Conservation (phyloP, 2,329 filamentous ascomycete genomes). For the Didymosphaeria variabile region DNA sequence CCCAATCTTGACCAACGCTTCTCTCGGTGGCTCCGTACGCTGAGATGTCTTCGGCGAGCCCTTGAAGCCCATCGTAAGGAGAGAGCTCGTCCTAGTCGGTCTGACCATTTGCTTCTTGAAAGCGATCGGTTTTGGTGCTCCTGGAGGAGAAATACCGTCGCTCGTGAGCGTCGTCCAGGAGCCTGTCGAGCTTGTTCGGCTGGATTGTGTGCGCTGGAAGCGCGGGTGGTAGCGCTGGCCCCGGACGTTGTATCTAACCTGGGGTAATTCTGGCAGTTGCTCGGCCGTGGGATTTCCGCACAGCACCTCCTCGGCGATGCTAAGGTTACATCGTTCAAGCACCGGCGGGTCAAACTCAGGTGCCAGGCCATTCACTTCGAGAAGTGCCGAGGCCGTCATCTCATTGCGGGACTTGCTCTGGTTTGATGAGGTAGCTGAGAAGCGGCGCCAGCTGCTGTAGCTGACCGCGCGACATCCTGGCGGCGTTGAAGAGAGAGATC, state of each 20-base stretch:
- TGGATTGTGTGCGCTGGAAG: not conserved
- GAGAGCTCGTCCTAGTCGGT: constrained; percentile 16
- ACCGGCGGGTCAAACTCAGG: constrained; percentile 26
- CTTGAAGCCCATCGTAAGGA: constrained; percentile 24
- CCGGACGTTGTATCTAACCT: not conserved
- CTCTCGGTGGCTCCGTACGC: not conserved
- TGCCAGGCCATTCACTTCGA: constrained; percentile 7
- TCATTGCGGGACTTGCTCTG: constrained; percentile 14
- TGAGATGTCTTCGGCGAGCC: not conserved
- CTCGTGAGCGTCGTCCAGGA: constrained; percentile 13
- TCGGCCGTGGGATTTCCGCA: not conserved
- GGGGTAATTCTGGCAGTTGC: not conserved
- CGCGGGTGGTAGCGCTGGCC: not conserved
- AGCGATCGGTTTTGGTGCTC: constrained; percentile 9
- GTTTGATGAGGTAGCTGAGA: constrained; percentile 4
- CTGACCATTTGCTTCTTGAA: constrained; percentile 21
- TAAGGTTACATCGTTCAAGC: constrained; percentile 20
- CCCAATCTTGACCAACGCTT: constrained; percentile 11
- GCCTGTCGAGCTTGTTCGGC: constrained; percentile 2
- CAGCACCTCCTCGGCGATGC: constrained; percentile 8
- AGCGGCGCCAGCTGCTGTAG: constrained; percentile 20
- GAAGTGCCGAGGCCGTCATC: constrained; percentile 22
- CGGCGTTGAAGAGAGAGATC: constrained; percentile 4
- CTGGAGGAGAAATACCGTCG: constrained; percentile 1
- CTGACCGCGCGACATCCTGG: constrained; percentile 17